phyloP scores from a whole-genome alignment of 352 stramenopile species.

The Globisporangium megalacanthum region DNA sequence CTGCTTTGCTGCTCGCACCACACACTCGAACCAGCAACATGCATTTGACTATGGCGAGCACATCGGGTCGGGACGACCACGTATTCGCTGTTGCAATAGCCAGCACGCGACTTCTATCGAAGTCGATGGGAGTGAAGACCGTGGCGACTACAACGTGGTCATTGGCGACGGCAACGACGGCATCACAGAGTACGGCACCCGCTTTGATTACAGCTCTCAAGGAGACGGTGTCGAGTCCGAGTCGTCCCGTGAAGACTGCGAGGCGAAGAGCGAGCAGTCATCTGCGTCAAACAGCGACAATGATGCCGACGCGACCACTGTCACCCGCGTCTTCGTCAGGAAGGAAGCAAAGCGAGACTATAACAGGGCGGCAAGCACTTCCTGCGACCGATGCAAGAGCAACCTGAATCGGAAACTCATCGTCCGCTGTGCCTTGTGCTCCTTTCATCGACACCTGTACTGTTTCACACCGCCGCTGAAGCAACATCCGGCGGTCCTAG shows the following conservation, averaged over 20 bases:
- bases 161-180: not conserved
- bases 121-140: not conserved
- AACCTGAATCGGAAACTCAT: constrained; percentile 67
- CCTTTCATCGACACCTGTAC: constrained; percentile 59
- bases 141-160: not conserved
- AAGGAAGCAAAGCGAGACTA: not conserved
- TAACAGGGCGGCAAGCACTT: not conserved
- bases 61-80: not conserved
- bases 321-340: not conserved
- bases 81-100: too few relatives aligned
- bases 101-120: not conserved
- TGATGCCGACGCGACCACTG: not conserved
- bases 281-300: not conserved
- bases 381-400: constrained; percentile 50
- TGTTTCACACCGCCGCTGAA: constrained; percentile 60
- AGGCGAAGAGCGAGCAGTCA: not conserved
- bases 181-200: not conserved
- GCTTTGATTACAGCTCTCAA: not conserved
- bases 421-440: constrained; percentile 35
- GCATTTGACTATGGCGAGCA: not conserved
- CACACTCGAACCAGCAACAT: too few relatives aligned
- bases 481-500: constrained; percentile 42
- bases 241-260: not conserved
- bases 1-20: too few relatives aligned
- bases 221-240: not conserved